These are phyloP conservation scores for Pichia cabralensis DNA, from an alignment of 805 yeast species.

Conservation along the genomic window DNA sequence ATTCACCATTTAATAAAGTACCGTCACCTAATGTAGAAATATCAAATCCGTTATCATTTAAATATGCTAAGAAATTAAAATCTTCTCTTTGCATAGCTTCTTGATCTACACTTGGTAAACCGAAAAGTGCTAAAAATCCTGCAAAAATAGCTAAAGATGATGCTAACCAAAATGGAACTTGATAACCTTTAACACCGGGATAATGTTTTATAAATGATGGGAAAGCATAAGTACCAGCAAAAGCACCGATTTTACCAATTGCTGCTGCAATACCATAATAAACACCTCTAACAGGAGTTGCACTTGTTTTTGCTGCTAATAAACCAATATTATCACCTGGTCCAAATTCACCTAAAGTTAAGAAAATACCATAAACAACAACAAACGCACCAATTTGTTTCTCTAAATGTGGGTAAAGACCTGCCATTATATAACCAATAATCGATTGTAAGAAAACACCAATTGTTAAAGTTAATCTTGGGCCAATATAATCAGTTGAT, in stretches of 20 bases:
- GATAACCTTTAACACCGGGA: constrained; percentile 52
- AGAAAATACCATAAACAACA: constrained; percentile 81
- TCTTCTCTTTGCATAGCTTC: constrained; percentile 77
- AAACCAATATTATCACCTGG: constrained; percentile 91
- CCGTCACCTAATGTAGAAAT: constrained; percentile 42
- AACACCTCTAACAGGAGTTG: constrained; percentile 84
- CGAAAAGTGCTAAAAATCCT: constrained; percentile 57
- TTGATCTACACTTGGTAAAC: constrained; percentile 76
- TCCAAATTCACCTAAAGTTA: constrained; percentile 85
- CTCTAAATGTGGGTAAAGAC: constrained; percentile 43
- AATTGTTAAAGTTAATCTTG: constrained; percentile 60
- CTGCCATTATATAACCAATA: constrained; percentile 80
- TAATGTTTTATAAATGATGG: constrained; percentile 62
- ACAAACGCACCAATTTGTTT: constrained; percentile 67
- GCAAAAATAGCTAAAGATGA: constrained; percentile 68
- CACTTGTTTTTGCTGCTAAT: constrained; percentile 75
- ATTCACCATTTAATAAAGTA: constrained; percentile 8
- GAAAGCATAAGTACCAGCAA: constrained; percentile 82
- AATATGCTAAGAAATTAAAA: constrained; percentile 54
- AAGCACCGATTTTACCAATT: constrained; percentile 85
- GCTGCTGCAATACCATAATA: constrained; percentile 91
- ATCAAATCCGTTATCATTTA: constrained; percentile 63
- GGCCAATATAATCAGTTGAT: constrained; percentile 83
- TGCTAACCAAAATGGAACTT: constrained; percentile 76
- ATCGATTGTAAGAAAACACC: constrained; percentile 71